These are phyloP conservation scores for Cutaneotrichosporon sp. DNA, from an alignment of 1,284 basidiomycete species.

Conservation along the genomic window DNA sequence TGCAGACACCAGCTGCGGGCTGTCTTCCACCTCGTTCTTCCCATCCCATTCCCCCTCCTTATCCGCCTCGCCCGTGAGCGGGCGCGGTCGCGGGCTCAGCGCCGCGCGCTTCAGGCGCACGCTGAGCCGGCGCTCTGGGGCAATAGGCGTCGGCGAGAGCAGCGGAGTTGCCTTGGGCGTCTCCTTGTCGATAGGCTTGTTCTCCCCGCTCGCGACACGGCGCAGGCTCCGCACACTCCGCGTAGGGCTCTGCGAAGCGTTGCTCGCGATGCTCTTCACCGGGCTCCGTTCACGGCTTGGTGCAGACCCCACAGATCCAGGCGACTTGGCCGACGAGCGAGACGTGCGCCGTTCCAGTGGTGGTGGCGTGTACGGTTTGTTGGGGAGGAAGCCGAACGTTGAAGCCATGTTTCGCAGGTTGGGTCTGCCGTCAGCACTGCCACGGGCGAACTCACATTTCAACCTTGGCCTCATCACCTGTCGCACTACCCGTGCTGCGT, in stretches of 20 bases:
- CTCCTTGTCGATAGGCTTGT: neutral
- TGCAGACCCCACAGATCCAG: neutral
- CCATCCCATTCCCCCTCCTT: neutral
- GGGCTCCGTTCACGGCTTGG: neutral
- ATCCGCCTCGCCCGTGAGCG: constrained; percentile 1
- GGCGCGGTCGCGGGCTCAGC: constrained; percentile 1
- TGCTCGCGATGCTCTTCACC: neutral
- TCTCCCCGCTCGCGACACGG: neutral
- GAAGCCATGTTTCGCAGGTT: neutral
- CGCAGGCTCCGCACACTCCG: neutral
- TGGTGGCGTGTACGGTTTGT: neutral
- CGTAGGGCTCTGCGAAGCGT: neutral
- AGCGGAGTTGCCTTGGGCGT: neutral
- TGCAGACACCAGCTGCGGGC: constrained; percentile 1
- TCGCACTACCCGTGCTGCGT: neutral
- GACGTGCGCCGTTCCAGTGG: constrained; percentile 2
- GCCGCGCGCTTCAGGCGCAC: constrained; percentile 1
- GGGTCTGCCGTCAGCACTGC: neutral
- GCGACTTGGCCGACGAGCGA: neutral
- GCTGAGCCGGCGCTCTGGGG: constrained; percentile 4
- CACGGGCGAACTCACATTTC: neutral
- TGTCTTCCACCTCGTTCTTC: neutral
- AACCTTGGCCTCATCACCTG: neutral
- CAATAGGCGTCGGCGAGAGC: neutral
- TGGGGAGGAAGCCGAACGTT: neutral